Evolutionary conservation across 805 yeast genomes (phyloP).

Genomic region (Debaryomyces hansenii): DNA sequence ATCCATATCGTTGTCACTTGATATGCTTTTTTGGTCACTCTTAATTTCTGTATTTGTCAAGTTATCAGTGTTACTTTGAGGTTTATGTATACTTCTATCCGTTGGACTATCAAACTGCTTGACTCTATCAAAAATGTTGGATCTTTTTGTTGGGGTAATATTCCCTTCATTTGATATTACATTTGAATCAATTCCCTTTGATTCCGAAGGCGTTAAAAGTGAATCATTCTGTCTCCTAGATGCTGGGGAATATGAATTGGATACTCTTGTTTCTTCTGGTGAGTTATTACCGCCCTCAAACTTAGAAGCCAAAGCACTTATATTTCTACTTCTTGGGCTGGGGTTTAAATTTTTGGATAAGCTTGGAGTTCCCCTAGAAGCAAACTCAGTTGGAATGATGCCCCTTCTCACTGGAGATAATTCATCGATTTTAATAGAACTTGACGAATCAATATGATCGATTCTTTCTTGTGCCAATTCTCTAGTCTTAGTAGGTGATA

Average conservation of each 20-base stretch:
- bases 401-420: background rate
- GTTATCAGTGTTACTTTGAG: background rate
- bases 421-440: background rate
- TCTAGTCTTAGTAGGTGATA: background rate
- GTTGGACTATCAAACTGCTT: conserved; percentile 36
- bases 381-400: background rate
- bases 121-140: conserved; percentile 34
- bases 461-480: background rate
- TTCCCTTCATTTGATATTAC: conserved; percentile 3
- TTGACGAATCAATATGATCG: background rate
- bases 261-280: background rate
- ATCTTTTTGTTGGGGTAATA: conserved; percentile 19
- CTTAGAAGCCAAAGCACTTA: conserved; percentile 22
- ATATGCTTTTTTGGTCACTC: background rate
- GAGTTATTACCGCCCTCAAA: conserved; percentile 10
- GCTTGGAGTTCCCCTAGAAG: background rate
- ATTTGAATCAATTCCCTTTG: conserved; percentile 9
- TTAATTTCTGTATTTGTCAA: background rate
- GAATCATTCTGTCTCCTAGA: conserved; percentile 22
- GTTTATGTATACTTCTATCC: conserved; percentile 1
- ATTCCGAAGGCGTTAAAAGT: conserved; percentile 13
- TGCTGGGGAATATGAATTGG: conserved; percentile 13
- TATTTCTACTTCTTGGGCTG: conserved; percentile 10
- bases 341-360: conserved; percentile 2
- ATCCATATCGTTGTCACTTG: background rate